Evolutionary conservation across 169 alveolate genomes (phyloP), one percentile per base, ranked within the genome.

Genomic region (Plasmodium yoelii): DNA sequence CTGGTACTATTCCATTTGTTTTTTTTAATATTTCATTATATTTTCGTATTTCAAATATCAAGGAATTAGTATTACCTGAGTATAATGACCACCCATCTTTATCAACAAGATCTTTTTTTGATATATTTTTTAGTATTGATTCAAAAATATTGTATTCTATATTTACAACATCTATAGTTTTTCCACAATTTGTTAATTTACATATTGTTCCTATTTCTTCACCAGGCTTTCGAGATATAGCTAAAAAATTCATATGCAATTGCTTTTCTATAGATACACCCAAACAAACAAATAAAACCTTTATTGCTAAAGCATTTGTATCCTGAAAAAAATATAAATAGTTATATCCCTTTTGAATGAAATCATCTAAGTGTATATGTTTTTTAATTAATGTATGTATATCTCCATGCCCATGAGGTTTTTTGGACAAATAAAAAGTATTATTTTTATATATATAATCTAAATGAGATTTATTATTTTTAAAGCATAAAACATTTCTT

Each of bases 401-500:
- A 87, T 97, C 99, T 1, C 99, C 99, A 93, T 97, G 98, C 0
- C 98, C 99, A 92, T 97, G 99, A 18, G 99, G 99, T 71, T 97
- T 97, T 5, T 97, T 96, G 24, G 94, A 95, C 46, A 96, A 82
- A 22, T 73, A 18, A 69, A 95, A 93, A 15, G 77, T 71, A 59
- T 94, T 94, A 65, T 80, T 80, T 34, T 92, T 93, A 47, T 77
- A 92, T n/a, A 63, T 82, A 60, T 94, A 55, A 46, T 98, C 97
- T 47, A 97, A 88, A 26, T 87, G 91, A 18, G 97, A 98, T 51
- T 96, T 95, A 69, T 95, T 95, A 74, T 97, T 97, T 26, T 94
- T 72, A 65, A 97, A 87, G 55, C 98, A 98, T 51, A 98, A 97
- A 13, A 96, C 98, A 89, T 96, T 95, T 55, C 95, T 96, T 87